Evolutionary conservation across 169 alveolate genomes (phyloP).

Genomic region (Plasmodium gonderi): DNA sequence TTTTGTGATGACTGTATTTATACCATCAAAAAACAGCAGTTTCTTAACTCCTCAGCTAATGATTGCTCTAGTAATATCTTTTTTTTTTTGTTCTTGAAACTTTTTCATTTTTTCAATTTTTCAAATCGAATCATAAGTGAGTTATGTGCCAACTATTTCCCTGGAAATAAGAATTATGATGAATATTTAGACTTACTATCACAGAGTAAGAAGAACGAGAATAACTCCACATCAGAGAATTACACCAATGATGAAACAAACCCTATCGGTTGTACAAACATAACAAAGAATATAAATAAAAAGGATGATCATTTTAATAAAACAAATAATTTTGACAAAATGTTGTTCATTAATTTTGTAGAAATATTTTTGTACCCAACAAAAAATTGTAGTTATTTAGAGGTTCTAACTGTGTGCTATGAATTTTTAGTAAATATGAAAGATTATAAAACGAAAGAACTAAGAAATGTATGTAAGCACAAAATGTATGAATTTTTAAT

Average conservation of each 20-base stretch:
- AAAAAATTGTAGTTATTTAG: conserved; percentile 37
- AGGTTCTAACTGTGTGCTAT: conserved; percentile 55
- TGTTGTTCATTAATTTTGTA: conserved; percentile 1
- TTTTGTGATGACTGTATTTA: conserved; percentile 74
- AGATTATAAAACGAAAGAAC: neutral
- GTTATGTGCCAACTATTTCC: conserved; percentile 52
- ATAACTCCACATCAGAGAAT: neutral
- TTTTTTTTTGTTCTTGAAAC: conserved; percentile 25
- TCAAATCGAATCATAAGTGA: conserved; percentile 21
- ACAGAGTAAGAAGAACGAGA: neutral
- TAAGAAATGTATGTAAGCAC: neutral
- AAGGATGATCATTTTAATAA: neutral
- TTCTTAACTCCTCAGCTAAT: conserved; percentile 65
- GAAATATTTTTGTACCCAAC: conserved; percentile 64
- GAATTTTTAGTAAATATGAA: conserved; percentile 41
- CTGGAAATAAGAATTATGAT: conserved; percentile 49
- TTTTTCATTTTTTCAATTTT: conserved; percentile 45
- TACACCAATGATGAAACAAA: neutral
- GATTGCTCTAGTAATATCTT: conserved; percentile 69
- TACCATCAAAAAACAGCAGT: conserved; percentile 68
- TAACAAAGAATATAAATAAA: neutral
- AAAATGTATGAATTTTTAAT: conserved; percentile 28
- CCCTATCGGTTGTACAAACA: neutral
- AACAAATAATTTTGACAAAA: conserved; percentile 1
- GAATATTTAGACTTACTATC: conserved; percentile 8